phyloP scores from a whole-genome alignment of 345 rosid species.

The Stellera chamaejasme region DNA sequence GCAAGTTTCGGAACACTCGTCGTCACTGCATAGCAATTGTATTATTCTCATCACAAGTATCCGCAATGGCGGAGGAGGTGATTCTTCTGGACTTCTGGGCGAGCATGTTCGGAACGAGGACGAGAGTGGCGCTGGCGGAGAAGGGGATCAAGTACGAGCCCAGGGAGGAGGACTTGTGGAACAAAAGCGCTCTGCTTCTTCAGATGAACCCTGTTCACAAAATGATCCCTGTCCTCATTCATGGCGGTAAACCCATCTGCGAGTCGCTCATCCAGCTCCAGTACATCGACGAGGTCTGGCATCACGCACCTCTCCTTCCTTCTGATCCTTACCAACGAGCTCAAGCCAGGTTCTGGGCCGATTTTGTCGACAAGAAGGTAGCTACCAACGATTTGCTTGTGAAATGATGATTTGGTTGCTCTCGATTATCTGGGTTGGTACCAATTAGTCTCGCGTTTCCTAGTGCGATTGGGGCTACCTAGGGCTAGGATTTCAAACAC shows the following conservation, averaged over 20 bases:
- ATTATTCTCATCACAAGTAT: too few species aligned
- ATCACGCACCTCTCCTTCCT: slow-evolving; percentile 2
- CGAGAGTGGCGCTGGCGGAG: slow-evolving; percentile 3
- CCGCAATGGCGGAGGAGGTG: slow-evolving; percentile 3
- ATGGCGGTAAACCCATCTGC: slow-evolving; percentile 9
- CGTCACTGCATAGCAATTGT: too few species aligned
- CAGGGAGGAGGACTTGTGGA: slow-evolving; percentile 9
- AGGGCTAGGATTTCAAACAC: too few species aligned
- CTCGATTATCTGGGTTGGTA: too few species aligned
- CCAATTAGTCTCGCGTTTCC: too few species aligned
- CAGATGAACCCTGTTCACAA: slow-evolving; percentile 11
- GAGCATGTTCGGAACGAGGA: slow-evolving; percentile 9
- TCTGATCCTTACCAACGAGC: slow-evolving; percentile 14
- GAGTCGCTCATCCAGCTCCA: slow-evolving; percentile 14
- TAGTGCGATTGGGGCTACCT: too few species aligned
- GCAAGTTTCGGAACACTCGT: too few species aligned
- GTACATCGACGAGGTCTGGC: slow-evolving; percentile 19
- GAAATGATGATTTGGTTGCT: too few species aligned
- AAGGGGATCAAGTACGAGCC: slow-evolving; percentile 9
- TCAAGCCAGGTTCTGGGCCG: slow-evolving; percentile 14
- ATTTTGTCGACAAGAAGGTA: slow-evolving; percentile 18
- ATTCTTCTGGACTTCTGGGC: slow-evolving; percentile 10
- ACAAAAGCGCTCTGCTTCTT: slow-evolving; percentile 8
- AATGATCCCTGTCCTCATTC: slow-evolving; percentile 10
- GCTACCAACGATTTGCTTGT: too few species aligned